A percentile compares a stretch with the other conserved stretches of the same genome.
These are phyloP conservation scores for Fraxinus nigra DNA, from an alignment of 305 asterid species.

Conservation along the genomic window DNA sequence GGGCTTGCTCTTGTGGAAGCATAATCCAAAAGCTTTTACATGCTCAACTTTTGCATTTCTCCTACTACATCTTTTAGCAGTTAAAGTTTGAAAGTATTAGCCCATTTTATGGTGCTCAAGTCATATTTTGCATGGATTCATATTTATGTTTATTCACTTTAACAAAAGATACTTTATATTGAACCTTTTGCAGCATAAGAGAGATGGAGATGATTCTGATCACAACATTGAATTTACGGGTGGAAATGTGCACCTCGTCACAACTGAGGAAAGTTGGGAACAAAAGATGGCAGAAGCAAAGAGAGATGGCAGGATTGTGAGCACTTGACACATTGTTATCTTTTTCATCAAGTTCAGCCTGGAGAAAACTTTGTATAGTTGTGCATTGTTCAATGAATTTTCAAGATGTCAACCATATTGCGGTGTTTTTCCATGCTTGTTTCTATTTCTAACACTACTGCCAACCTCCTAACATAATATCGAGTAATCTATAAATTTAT, in stretches of 20 bases:
- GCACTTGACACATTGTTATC: conserved; percentile 15
- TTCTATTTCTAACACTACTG: neutral
- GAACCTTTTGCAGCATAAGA: conserved; percentile 30
- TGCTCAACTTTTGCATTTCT: neutral
- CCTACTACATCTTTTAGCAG: neutral
- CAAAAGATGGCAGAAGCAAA: conserved; percentile 74
- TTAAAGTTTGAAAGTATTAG: neutral
- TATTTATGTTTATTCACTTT: neutral
- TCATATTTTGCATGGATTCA: neutral
- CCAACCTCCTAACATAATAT: neutral
- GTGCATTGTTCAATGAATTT: neutral
- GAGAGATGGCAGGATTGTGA: conserved; percentile 66
- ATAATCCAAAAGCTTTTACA: neutral
- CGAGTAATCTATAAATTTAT: neutral
- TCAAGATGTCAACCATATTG: neutral
- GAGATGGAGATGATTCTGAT: conserved; percentile 55
- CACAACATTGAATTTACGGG: conserved; percentile 62
- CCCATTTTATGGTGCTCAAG: neutral
- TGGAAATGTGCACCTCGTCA: conserved; percentile 85
- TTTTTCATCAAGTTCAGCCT: neutral
- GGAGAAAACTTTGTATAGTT: neutral
- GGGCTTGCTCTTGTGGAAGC: neutral
- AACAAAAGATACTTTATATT: neutral
- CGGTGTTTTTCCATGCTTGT: neutral
- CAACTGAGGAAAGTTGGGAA: conserved; percentile 82